These are phyloP conservation scores for Kernera saxatilis DNA, from an alignment of 345 rosid species.

Conservation along the genomic window DNA sequence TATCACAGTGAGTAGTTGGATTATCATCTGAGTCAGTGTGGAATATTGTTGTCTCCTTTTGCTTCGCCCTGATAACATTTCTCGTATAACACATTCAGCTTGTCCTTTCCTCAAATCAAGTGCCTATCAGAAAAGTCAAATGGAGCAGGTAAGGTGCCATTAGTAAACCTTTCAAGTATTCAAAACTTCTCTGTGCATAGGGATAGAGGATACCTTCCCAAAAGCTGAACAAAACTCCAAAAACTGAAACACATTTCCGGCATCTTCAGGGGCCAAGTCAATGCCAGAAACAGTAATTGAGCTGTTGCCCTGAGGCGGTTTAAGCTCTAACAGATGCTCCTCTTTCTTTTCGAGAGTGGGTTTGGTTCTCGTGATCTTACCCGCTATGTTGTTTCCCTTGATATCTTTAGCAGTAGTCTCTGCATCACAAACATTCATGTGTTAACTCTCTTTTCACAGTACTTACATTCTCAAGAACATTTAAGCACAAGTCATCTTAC, in stretches of 20 bases:
- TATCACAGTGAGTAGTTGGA: slow-evolving; percentile 50
- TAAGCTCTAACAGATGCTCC: slow-evolving; percentile 28
- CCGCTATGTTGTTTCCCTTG: too few relatives aligned
- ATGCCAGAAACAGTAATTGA: slow-evolving; percentile 51
- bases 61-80: slow-evolving; percentile 45
- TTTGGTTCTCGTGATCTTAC: neutral
- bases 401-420: neutral
- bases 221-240: slow-evolving; percentile 79
- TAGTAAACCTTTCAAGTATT: neutral
- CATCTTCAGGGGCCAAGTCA: slow-evolving; percentile 52
- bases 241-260: slow-evolving; percentile 71
- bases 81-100: slow-evolving; percentile 59
- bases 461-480: neutral
- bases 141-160: neutral
- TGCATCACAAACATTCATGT: neutral
- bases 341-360: slow-evolving; percentile 18
- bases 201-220: slow-evolving; percentile 52
- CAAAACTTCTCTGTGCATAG: neutral
- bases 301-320: slow-evolving; percentile 46
- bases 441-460: neutral
- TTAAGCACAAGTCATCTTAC: neutral
- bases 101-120: slow-evolving; percentile 69
- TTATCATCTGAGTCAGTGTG: slow-evolving; percentile 46
- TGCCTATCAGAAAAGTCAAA: slow-evolving; percentile 37
- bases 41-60: slow-evolving; percentile 50